phyloP scores from a whole-genome alignment of 345 rosid species.

The Pugionium dolabratum region DNA sequence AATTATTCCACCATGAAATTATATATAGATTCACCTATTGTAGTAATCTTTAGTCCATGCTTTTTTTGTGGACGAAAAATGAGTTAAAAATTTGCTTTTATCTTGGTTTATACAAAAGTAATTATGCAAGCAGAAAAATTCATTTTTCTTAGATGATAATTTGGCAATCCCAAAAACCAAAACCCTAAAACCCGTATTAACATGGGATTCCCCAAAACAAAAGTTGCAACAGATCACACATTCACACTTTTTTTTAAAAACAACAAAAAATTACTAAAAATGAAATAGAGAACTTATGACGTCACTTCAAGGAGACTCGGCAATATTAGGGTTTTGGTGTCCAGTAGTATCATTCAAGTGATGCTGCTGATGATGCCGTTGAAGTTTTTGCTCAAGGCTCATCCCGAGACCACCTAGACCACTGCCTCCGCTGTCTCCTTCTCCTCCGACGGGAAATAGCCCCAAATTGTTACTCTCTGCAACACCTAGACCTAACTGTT shows the following conservation, averaged over 20 bases:
- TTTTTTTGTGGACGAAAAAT: background rate
- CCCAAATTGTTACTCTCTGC: constrained; percentile 46
- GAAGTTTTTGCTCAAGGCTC: constrained; percentile 48
- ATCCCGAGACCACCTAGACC: constrained; percentile 53
- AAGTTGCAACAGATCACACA: constrained; percentile 22
- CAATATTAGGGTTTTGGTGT: constrained; percentile 47
- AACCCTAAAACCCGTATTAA: constrained; percentile 21
- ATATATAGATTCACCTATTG: background rate
- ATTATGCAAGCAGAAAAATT: background rate
- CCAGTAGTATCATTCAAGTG: constrained; percentile 43
- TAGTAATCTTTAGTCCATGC: background rate
- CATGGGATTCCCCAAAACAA: constrained; percentile 6
- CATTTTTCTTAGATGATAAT: background rate
- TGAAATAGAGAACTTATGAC: constrained; percentile 14
- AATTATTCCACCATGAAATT: background rate
- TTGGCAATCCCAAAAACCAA: constrained; percentile 23
- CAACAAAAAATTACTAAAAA: constrained; percentile 17
- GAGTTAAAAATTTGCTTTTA: background rate
- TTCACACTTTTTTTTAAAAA: background rate
- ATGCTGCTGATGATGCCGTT: constrained; percentile 41
- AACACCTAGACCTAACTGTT: constrained; percentile 54
- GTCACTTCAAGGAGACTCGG: constrained; percentile 34
- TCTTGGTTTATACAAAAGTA: background rate
- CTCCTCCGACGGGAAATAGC: constrained; percentile 32
- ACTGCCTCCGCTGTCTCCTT: constrained; percentile 5